phyloP scores from a whole-genome alignment of 2,329 filamentous ascomycete species.

The Aspergillus costaricaensis region DNA sequence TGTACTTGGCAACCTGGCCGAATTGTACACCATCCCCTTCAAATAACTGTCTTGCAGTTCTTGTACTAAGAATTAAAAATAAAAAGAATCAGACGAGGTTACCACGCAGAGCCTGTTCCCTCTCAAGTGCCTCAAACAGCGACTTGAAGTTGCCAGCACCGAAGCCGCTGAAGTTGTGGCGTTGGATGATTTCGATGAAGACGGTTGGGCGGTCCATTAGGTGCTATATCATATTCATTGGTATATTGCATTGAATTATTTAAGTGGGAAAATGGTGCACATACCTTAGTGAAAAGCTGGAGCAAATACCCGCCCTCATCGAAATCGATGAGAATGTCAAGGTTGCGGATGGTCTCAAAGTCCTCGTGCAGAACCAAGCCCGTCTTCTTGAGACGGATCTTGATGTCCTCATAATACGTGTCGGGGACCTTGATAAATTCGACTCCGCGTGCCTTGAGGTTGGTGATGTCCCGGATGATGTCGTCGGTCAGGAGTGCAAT shows the following conservation, averaged over 20 bases:
- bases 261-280: conserved; percentile 6
- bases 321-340: conserved; percentile 93
- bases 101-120: conserved; percentile 83
- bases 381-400: conserved; percentile 66
- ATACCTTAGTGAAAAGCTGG: conserved; percentile 70
- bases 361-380: conserved; percentile 70
- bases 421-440: conserved; percentile 88
- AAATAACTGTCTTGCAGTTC: background rate
- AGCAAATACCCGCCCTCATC: conserved; percentile 85
- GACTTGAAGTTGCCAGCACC: conserved; percentile 96
- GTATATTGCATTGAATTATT: background rate
- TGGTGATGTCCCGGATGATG: conserved; percentile 75
- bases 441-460: conserved; percentile 80
- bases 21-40: background rate
- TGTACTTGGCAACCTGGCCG: background rate
- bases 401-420: conserved; percentile 83
- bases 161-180: conserved; percentile 87
- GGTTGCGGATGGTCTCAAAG: conserved; percentile 70
- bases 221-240: conserved; percentile 51
- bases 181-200: conserved; percentile 94
- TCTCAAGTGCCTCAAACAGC: conserved; percentile 91
- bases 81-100: conserved; percentile 58
- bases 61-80: too few species aligned
- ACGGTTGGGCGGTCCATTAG: conserved; percentile 93
- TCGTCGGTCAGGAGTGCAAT: conserved; percentile 81